These are phyloP conservation scores for Macrophomina phaseolina DNA, from an alignment of 2,329 filamentous ascomycete species.

Conservation along the genomic window DNA sequence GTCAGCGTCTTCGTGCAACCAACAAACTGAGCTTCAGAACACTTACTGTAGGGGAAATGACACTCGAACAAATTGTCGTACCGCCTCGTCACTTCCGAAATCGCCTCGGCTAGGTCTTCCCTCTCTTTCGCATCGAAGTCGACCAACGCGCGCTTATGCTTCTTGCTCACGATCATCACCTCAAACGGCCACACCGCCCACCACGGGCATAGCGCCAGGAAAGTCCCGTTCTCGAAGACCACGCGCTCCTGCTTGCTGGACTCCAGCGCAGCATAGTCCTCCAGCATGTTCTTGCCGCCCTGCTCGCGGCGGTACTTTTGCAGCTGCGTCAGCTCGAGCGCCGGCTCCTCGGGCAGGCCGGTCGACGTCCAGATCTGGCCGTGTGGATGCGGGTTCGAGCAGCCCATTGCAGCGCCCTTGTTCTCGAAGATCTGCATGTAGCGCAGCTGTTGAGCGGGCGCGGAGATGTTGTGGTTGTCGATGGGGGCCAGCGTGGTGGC, in stretches of 20 bases:
- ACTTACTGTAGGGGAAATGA: slow-evolving; percentile 87
- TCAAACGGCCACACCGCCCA: slow-evolving; percentile 99
- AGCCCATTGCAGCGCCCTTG: slow-evolving; percentile 97
- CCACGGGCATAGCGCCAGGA: slow-evolving; percentile 92
- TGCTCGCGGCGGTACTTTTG: slow-evolving; percentile 77
- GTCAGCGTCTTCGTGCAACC: neutral
- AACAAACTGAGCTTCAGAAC: slow-evolving; percentile 28
- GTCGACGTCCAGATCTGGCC: slow-evolving; percentile 97
- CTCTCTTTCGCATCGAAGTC: slow-evolving; percentile 78
- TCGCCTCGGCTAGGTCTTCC: slow-evolving; percentile 75
- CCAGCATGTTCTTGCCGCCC: slow-evolving; percentile 75
- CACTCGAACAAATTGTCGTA: slow-evolving; percentile 99
- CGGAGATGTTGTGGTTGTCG: slow-evolving; percentile 47
- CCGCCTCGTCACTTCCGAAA: slow-evolving; percentile 85
- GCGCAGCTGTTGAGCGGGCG: slow-evolving; percentile 77
- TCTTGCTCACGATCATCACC: slow-evolving; percentile 84
- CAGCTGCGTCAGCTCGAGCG: slow-evolving; percentile 78
- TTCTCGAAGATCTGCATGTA: slow-evolving; percentile 99
- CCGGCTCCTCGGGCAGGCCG: slow-evolving; percentile 85
- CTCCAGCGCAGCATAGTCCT: slow-evolving; percentile 87
- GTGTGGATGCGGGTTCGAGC: slow-evolving; percentile 97
- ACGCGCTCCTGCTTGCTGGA: slow-evolving; percentile 80
- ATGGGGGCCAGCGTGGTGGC: slow-evolving; percentile 55
- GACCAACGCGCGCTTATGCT: slow-evolving; percentile 82
- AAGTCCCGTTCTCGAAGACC: slow-evolving; percentile 84